Evolutionary conservation across 1,284 basidiomycete genomes (phyloP).

Genomic region (Rhizoctonia solani): DNA sequence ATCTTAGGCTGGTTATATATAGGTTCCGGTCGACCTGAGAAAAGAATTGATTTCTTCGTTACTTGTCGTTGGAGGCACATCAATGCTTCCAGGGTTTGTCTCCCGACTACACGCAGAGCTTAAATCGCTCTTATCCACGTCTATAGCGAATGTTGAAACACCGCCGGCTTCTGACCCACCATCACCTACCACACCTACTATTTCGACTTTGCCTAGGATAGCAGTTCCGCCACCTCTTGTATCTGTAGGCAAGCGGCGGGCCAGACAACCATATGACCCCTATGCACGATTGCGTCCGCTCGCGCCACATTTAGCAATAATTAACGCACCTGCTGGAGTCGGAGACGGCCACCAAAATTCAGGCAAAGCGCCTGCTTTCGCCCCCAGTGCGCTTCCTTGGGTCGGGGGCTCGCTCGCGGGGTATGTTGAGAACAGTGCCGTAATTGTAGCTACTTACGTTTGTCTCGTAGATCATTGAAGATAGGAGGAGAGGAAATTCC

Average conservation of each 20-base stretch:
- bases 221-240: neutral
- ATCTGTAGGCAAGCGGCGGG: slow-evolving; percentile 24
- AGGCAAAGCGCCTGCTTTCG: slow-evolving; percentile 84
- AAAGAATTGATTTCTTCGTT: slow-evolving; percentile 79
- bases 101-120: slow-evolving; percentile 80
- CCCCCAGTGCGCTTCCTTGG: slow-evolving; percentile 80
- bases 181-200: slow-evolving; percentile 28
- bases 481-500: slow-evolving; percentile 79
- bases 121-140: slow-evolving; percentile 59
- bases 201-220: slow-evolving; percentile 37
- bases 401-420: slow-evolving; percentile 93
- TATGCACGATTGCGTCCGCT: slow-evolving; percentile 74
- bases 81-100: slow-evolving; percentile 91
- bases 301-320: slow-evolving; percentile 69
- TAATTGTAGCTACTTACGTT: neutral
- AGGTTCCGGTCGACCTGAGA: slow-evolving; percentile 89
- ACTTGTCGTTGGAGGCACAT: slow-evolving; percentile 84
- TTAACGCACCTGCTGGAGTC: slow-evolving; percentile 70
- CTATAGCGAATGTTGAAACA: slow-evolving; percentile 43
- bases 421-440: slow-evolving; percentile 51
- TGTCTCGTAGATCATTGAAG: slow-evolving; percentile 64
- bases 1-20: neutral
- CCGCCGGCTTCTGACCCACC: slow-evolving; percentile 39
- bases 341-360: slow-evolving; percentile 50
- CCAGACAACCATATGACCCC: slow-evolving; percentile 59